Evolutionary conservation across 2,329 filamentous ascomycete genomes (phyloP), one percentile per base, ranked within the genome.

Genomic region (Xylaria sp.): DNA sequence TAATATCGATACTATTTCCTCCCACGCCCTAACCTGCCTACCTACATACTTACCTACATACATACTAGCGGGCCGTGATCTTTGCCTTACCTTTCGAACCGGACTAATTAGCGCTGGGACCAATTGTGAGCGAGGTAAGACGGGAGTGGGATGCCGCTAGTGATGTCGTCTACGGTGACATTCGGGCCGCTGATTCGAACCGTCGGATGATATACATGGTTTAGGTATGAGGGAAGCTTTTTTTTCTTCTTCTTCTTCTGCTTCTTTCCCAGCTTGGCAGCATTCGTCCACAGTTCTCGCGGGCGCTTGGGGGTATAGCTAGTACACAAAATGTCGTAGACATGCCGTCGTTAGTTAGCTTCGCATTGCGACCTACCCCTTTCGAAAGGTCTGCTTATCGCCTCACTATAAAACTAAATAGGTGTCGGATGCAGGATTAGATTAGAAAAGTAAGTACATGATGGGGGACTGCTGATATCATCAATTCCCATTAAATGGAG

Each of bases 161-260:
- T 53, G 51, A 69, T 60, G 50, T 60, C 27, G 54, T 51, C 45
- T 54, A 57, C 58, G 65, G 62, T 62, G 61, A 61, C 58, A 66
- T 67, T 70, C 64, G 63, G 60, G 50, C 60, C 62, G 56, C 39
- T 30, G 47, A 54, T 50, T 64, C 51, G 45, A 56, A 24, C 42
- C 60, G 55, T 65, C 54, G 63, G 60, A 61, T 32, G 51, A 57
- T 32, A 51, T 30, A 34, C 56, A 36, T 56, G 34, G 53, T 57
- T 56, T 30, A 39, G 54, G 14, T 34, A n/a, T 8, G 24, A 58
- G 39, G 17, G 19, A 58, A 47, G 24, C 34, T 42, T 42, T 42
- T 36, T 48, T 47, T 47, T 19, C 39, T 30, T 11, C 59, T 24
- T 24, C 47, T 42, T 58, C 17, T 56, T 19, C 42, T 42, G 32